Evolutionary conservation across 2,329 filamentous ascomycete species (phyloP).

Genomic region (Colletotrichum australisinense): DNA sequence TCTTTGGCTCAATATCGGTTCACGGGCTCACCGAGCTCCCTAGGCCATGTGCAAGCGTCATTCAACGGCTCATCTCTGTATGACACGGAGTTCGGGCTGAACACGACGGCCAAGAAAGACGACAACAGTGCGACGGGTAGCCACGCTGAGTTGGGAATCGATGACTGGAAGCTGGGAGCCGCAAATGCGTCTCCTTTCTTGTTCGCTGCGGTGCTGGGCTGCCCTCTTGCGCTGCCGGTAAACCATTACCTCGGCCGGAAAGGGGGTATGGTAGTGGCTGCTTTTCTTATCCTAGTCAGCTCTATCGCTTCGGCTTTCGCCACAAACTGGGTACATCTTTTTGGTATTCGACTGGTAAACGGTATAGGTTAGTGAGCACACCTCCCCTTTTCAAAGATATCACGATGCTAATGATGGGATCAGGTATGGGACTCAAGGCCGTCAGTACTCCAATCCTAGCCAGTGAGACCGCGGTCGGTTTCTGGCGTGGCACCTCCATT

Average conservation of each 20-base stretch:
- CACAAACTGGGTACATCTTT: conserved; percentile 45
- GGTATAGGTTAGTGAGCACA: conserved; percentile 48
- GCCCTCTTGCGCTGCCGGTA: conserved; percentile 52
- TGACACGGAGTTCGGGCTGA: background rate
- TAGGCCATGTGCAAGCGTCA: conserved; percentile 55
- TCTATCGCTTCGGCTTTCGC: conserved; percentile 51
- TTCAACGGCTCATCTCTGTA: conserved; percentile 55
- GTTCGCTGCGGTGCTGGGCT: conserved; percentile 51
- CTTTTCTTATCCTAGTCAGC: conserved; percentile 51
- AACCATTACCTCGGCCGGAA: conserved; percentile 54
- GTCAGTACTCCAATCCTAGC: conserved; percentile 60
- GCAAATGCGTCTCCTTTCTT: conserved; percentile 54
- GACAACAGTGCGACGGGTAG: conserved; percentile 15
- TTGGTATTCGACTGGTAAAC: conserved; percentile 50
- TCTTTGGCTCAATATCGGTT: background rate
- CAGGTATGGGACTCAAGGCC: conserved; percentile 61
- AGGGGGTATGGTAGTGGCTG: conserved; percentile 53
- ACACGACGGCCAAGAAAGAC: background rate
- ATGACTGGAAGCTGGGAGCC: conserved; percentile 52
- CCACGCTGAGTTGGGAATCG: conserved; percentile 16
- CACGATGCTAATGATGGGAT: background rate
- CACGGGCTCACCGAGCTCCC: background rate
- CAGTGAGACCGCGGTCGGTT: conserved; percentile 58
- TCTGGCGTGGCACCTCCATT: conserved; percentile 60
- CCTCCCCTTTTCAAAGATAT: background rate